phyloP scores from a whole-genome alignment of 2,329 filamentous ascomycete species.

The Graphiopsis chlorocephala region DNA sequence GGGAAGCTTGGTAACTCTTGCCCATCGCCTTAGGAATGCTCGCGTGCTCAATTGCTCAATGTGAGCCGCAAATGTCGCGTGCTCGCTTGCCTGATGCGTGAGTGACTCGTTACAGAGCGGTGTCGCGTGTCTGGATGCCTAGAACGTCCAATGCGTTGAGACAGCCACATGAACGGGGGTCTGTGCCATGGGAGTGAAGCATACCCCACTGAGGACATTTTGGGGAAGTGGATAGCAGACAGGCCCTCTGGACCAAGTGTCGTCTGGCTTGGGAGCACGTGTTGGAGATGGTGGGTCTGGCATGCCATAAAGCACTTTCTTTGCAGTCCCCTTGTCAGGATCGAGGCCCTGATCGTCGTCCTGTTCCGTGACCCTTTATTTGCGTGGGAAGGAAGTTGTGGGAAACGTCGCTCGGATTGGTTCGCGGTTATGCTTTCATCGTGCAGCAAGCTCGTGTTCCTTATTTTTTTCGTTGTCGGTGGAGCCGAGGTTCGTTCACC shows the following conservation, averaged over 20 bases:
- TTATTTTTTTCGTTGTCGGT: neutral
- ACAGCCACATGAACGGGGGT: neutral
- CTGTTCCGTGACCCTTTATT: neutral
- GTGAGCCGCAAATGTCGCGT: neutral
- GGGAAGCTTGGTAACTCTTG: constrained; percentile 11
- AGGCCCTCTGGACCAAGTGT: neutral
- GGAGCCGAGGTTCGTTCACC: too few species aligned
- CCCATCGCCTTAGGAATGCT: neutral
- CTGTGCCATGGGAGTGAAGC: neutral
- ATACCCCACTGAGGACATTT: neutral
- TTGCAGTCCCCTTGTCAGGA: neutral
- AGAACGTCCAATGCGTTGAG: constrained; percentile 8
- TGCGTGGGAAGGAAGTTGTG: neutral
- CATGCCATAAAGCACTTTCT: neutral
- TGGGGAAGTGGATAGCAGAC: neutral
- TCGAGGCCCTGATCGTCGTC: neutral
- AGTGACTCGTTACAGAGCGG: neutral
- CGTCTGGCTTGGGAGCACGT: neutral
- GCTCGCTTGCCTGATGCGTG: neutral
- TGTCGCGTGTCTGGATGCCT: constrained; percentile 5
- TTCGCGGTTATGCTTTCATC: neutral
- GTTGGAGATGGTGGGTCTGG: constrained; percentile 1
- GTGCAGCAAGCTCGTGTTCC: neutral
- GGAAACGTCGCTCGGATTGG: neutral
- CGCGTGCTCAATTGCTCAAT: constrained; percentile 9